These are phyloP conservation scores for Pythium monospermum DNA, from an alignment of 352 stramenopile species.

Conservation along the genomic window DNA sequence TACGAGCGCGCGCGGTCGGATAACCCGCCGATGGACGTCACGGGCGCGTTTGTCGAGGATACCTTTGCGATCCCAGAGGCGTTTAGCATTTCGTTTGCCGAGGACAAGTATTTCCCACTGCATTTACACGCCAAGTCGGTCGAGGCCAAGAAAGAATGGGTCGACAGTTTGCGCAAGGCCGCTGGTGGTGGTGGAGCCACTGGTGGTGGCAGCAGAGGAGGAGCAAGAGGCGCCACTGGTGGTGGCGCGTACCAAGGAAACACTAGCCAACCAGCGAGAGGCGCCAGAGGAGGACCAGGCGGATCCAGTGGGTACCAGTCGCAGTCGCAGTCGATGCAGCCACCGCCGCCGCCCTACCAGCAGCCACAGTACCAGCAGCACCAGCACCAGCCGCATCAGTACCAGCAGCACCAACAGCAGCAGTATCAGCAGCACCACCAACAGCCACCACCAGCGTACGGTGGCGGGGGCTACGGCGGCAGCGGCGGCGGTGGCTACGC, in stretches of 20 bases:
- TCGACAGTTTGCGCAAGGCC: slow-evolving; percentile 63
- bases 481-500: too few relatives aligned
- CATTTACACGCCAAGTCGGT: slow-evolving; percentile 78
- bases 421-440: slow-evolving; percentile 5
- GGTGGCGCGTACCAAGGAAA: slow-evolving; percentile 1
- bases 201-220: not conserved
- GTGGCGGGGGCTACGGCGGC: too few relatives aligned
- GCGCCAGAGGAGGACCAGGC: slow-evolving; percentile 5
- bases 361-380: slow-evolving; percentile 7
- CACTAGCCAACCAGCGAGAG: slow-evolving; percentile 7
- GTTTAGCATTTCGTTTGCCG: slow-evolving; percentile 74
- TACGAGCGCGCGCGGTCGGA: slow-evolving; percentile 77
- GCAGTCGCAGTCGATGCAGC: slow-evolving; percentile 1
- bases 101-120: slow-evolving; percentile 78
- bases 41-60: slow-evolving; percentile 67
- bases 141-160: slow-evolving; percentile 77
- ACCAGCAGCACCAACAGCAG: slow-evolving; percentile 1
- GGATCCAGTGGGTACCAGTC: not conserved
- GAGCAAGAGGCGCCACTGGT: not conserved
- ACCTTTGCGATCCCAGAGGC: slow-evolving; percentile 73
- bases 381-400: not conserved
- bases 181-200: slow-evolving; percentile 8
- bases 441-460: slow-evolving; percentile 15
- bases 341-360: slow-evolving; percentile 7
- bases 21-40: slow-evolving; percentile 80